These are phyloP conservation scores for Alternaria postmessia DNA, from an alignment of 2,329 filamentous ascomycete genomes.

Conservation along the genomic window DNA sequence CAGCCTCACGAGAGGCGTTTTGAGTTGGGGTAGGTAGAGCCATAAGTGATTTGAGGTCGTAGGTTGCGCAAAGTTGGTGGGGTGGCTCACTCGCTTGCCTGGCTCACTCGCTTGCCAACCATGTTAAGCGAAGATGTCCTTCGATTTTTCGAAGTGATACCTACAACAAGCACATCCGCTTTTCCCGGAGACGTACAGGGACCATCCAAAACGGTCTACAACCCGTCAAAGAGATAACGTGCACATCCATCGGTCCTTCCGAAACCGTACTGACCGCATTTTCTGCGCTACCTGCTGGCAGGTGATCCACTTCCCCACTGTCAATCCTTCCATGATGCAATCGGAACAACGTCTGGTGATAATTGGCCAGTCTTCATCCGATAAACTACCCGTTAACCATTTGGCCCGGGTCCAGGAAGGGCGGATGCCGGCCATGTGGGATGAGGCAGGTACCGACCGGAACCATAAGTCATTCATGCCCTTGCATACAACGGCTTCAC, in stretches of 20 bases:
- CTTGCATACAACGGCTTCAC: neutral
- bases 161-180: neutral
- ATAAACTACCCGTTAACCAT: neutral
- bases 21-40: no score
- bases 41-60: no score
- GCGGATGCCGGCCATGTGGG: neutral
- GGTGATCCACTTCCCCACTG: conserved; percentile 6
- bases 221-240: neutral
- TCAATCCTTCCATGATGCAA: neutral
- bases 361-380: neutral
- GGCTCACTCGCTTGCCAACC: no score
- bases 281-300: conserved; percentile 1
- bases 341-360: neutral
- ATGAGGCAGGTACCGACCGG: conserved; percentile 12
- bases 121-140: neutral
- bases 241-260: neutral
- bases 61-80: no score
- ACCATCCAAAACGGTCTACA: neutral
- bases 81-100: no score
- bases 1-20: no score
- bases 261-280: conserved; percentile 7
- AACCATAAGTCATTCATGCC: conserved; percentile 1
- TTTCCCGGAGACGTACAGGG: neutral
- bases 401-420: neutral
- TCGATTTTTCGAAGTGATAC: neutral